Base-by-base conservation (phyloP, 306 rosid species). In the Quercus robur region DNA sequence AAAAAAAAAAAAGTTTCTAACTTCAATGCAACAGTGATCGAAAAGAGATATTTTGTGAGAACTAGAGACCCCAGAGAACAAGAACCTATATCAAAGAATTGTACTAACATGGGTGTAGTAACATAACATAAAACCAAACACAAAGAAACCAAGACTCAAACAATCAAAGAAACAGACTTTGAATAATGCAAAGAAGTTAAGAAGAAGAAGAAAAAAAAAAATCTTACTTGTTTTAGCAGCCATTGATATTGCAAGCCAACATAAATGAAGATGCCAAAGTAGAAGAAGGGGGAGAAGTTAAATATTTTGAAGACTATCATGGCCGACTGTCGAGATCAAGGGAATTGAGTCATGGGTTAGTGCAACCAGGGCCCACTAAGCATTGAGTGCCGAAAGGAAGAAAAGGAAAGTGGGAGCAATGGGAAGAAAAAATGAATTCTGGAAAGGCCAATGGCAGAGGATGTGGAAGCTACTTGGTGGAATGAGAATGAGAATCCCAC, bases 401-500 rank as follows among this genome's bases (percentile, higher is more conserved):
- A 82, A 77, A 58, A 80, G 73, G 70, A 55, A 78, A 80, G 21
- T 74, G 3, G 35, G 8, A 52, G 56, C 81, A 77, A 79, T n/a
- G 56, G 55, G 15, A 31, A 28, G 41, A 35, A 51, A 59, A 79
- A 78, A 58, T 72, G 18, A 78, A 67, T 75, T 74, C 63, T 38
- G 18, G 57, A 38, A 81, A 75, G 81, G 59, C 81, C 75, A 91
- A 74, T 80, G 81, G 61, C 8, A 82, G 46, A 72, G 90, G 83
- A 89, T 86, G 86, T 62, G 77, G 83, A 81, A 80, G 86, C 49
- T 59, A 84, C 41, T 61, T 72, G 83, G 90, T 90, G 90, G 93
- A 86, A 85, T 58, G 61, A 72, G 93, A 89, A 90, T 80, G 77
- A 86, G 89, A 90, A 89, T 86, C 91, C 94, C 97, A 90, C 94